A percentile compares a stretch with the other conserved stretches of the same genome.
Conservation (phyloP, 306 rosid genomes). For the Ochetophila trinervis region DNA sequence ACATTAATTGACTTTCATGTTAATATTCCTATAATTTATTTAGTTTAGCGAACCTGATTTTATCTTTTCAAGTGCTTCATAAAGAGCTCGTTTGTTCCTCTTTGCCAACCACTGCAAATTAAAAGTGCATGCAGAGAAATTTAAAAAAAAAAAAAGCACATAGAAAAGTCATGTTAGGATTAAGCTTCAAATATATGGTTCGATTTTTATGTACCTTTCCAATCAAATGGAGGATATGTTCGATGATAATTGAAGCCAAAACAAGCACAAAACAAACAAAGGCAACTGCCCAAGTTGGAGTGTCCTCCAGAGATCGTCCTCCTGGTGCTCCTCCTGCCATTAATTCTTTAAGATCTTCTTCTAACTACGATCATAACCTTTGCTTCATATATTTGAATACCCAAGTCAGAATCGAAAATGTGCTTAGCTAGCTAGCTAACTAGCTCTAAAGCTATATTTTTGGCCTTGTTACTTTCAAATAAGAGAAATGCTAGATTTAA, state of each 20-base stretch:
- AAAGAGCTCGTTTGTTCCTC: slow-evolving; percentile 59
- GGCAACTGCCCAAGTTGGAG: slow-evolving; percentile 93
- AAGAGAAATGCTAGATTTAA: too few species aligned
- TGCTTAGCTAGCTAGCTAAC: too few species aligned
- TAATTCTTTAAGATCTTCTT: not conserved
- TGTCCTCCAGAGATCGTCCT: slow-evolving; percentile 68
- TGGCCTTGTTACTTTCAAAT: too few species aligned
- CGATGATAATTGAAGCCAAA: slow-evolving; percentile 61
- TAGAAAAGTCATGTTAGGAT: too few species aligned
- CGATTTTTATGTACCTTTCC: slow-evolving; percentile 40
- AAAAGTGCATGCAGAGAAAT: too few species aligned
- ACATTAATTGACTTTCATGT: not conserved
- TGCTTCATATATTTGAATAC: too few species aligned
- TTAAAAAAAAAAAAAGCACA: too few species aligned
- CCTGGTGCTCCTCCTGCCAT: slow-evolving; percentile 58
- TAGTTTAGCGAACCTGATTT: slow-evolving; percentile 52
- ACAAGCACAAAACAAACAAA: slow-evolving; percentile 69
- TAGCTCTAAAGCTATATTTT: too few species aligned
- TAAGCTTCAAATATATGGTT: too few species aligned
- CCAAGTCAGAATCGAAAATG: too few species aligned
- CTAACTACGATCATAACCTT: not conserved
- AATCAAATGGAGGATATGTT: slow-evolving; percentile 55
- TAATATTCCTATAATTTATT: not conserved
- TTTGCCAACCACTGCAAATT: slow-evolving; percentile 69
- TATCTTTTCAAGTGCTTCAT: slow-evolving; percentile 68